Evolutionary conservation across 306 rosid genomes (phyloP), one percentile per base, ranked within the genome.

Genomic region (Calophaca sinica): DNA sequence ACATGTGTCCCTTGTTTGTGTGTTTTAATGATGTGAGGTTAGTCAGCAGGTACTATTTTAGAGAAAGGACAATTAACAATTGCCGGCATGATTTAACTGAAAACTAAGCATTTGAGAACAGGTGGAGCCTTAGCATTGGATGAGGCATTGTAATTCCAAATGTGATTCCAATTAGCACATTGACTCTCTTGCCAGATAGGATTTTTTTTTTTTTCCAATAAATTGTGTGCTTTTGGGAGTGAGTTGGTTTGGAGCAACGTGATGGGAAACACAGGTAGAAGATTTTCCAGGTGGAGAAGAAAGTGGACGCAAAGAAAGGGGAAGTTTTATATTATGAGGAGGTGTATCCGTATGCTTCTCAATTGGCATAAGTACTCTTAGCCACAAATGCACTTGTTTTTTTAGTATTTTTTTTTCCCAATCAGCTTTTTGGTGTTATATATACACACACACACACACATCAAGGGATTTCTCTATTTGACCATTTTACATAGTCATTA

Each of bases 341-440:
- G 88, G n/a, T 93, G 98, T 78, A 84, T 93, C 75, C 75, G 86
- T 66, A 86, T 90, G 90, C 97, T 93, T 85, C 89, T 93, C 62
- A 86, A 92, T 74, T 87, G 90, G 82, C 90, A 84, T 72, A 87
- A 90, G 80, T 70, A 88, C 73, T 87, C 89, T 20, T 84, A 88
- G 55, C 55, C 42, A 20, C 68, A 77, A 36, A 33, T 69, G 7
- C 59, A 62, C 45, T 52, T 50, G 26, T 12, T 68, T 55, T 49
- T 68, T 39, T 2, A 67, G 73, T 35, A 51, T 60, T 20, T 20
- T 20, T 20, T 20, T 46, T 53, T 72, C 9, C 9, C 20, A 44
- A 29, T 51, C 46, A 58, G 60, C 38, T 82, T 72, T 53, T 60
- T 66, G 77, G 73, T 42, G 62, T 39, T 63, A 55, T 62, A 20